Evolutionary conservation across 2,329 filamentous ascomycete species (phyloP).

Genomic region (Colletotrichum viniferum): DNA sequence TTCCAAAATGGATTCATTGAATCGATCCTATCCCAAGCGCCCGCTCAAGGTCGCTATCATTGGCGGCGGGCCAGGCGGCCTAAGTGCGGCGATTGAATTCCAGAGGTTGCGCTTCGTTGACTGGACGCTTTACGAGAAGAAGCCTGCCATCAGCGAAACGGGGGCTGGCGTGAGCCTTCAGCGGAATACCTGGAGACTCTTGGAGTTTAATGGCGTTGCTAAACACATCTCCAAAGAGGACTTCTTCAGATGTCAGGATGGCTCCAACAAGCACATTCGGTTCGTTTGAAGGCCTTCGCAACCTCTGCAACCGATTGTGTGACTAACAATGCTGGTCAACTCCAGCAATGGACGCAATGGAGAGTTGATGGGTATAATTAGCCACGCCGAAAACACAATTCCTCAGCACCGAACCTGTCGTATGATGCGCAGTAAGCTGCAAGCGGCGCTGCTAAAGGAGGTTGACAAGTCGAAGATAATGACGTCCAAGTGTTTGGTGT

Average conservation of each 20-base stretch:
- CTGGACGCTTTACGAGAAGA: not conserved
- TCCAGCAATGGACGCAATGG: not conserved
- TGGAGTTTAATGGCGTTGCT: not conserved
- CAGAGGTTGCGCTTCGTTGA: not conserved
- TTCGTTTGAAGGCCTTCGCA: not conserved
- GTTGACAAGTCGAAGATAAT: not conserved
- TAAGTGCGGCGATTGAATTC: not conserved
- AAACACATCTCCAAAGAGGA: not conserved
- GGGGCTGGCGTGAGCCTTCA: not conserved
- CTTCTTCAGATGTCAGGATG: not conserved
- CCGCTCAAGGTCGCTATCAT: not conserved
- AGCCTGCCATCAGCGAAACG: not conserved
- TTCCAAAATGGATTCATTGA: not conserved
- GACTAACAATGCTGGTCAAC: not conserved
- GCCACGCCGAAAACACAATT: not conserved
- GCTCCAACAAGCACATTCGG: not conserved
- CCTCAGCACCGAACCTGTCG: not conserved
- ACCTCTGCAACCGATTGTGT: not conserved
- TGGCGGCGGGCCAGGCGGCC: not conserved
- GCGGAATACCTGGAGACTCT: not conserved
- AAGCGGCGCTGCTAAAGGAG: not conserved
- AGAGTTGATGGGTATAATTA: not conserved
- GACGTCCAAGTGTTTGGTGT: not conserved
- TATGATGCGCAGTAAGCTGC: not conserved
- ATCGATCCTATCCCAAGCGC: not conserved